phyloP scores from a whole-genome alignment of 371 early-diverging fungal genomes.

The Lichtheimia ornata region DNA sequence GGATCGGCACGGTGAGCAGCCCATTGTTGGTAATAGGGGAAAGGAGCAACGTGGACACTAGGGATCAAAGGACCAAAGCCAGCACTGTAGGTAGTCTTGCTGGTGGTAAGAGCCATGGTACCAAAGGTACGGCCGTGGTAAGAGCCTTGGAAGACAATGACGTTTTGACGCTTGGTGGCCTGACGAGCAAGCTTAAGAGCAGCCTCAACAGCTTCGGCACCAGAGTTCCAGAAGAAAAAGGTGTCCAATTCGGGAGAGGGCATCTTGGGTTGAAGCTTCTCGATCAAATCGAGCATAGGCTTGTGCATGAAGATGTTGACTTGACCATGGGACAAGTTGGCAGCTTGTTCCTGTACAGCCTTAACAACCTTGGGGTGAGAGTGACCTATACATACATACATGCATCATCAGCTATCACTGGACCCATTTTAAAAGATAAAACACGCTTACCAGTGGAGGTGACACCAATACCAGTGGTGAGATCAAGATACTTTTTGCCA shows the following conservation, averaged over 20 bases:
- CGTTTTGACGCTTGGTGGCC: constrained; percentile 57
- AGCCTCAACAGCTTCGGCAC: constrained; percentile 55
- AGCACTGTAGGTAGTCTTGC: constrained; percentile 55
- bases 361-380: constrained; percentile 62
- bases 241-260: constrained; percentile 49
- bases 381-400: constrained; percentile 27
- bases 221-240: constrained; percentile 63
- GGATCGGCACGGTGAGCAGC: constrained; percentile 46
- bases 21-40: constrained; percentile 56
- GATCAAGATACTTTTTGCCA: constrained; percentile 58
- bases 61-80: constrained; percentile 61
- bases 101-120: constrained; percentile 60
- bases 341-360: constrained; percentile 62
- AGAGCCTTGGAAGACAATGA: constrained; percentile 56
- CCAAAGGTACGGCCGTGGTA: constrained; percentile 64
- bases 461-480: constrained; percentile 59
- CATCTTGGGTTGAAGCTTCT: constrained; percentile 47
- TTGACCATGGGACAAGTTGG: constrained; percentile 53
- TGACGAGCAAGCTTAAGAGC: constrained; percentile 60
- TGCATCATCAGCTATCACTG: background rate
- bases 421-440: background rate
- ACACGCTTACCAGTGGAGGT: constrained; percentile 47
- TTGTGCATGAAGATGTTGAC: constrained; percentile 57
- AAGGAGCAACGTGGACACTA: constrained; percentile 56
- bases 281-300: constrained; percentile 58